phyloP scores from a whole-genome alignment of 257 asterid species.

The Eucommia ulmoides region DNA sequence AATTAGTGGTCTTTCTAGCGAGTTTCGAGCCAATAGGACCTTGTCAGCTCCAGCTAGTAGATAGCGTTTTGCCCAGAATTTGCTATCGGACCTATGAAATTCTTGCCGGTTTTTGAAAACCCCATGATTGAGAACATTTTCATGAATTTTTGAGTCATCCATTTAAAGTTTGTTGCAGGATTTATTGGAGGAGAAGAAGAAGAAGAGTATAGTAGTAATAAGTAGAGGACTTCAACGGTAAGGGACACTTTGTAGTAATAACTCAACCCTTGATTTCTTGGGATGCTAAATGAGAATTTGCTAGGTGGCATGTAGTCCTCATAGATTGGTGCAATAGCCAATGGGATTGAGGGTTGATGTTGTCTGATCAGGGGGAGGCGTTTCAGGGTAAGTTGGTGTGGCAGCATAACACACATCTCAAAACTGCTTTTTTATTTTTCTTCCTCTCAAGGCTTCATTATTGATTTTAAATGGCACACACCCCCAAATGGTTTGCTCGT shows the following conservation, averaged over 20 bases:
- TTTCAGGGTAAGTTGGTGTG: too few relatives aligned
- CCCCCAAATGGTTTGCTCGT: too few relatives aligned
- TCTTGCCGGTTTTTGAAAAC: constrained; percentile 5
- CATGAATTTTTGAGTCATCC: constrained; percentile 23
- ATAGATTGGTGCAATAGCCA: too few relatives aligned
- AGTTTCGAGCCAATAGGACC: constrained; percentile 26
- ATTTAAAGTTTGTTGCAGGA: constrained; percentile 4
- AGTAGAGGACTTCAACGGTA: neutral
- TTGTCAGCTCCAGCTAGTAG: constrained; percentile 42
- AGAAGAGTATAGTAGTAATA: neutral
- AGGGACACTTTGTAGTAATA: neutral
- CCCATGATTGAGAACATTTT: constrained; percentile 7
- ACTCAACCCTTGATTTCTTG: neutral
- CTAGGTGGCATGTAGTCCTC: neutral
- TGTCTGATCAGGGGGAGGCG: too few relatives aligned
- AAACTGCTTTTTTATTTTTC: too few relatives aligned
- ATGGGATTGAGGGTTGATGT: too few relatives aligned
- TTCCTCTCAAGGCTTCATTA: too few relatives aligned
- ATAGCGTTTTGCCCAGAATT: constrained; percentile 12
- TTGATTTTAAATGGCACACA: too few relatives aligned
- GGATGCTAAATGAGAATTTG: neutral
- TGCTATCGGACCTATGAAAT: constrained; percentile 7
- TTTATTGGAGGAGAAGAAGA: neutral
- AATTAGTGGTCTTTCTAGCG: neutral
- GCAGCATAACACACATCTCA: too few relatives aligned